phyloP scores from a whole-genome alignment of 441 rosid species.

The Omphalea diandra region DNA sequence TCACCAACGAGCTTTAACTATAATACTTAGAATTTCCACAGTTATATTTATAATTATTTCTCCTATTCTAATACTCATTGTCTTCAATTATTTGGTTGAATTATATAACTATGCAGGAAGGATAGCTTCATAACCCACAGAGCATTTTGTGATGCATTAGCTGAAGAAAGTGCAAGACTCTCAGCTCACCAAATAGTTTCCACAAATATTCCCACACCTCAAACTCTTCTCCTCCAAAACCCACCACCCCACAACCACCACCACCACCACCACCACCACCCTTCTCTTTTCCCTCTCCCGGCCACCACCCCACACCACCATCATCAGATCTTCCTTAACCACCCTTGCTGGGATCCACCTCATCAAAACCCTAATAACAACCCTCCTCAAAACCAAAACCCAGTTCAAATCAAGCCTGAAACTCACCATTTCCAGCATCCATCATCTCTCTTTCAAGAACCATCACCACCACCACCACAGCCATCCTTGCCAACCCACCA shows the following conservation, averaged over 20 bases:
- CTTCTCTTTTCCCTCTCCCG: conserved; percentile 33
- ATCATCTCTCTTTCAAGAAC: conserved; percentile 33
- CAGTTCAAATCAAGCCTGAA: conserved; percentile 41
- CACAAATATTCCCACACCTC: conserved; percentile 23
- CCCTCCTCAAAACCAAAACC: conserved; percentile 35
- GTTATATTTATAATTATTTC: too few relatives aligned
- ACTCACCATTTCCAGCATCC: conserved; percentile 34
- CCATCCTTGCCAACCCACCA: too few relatives aligned
- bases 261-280: too few relatives aligned
- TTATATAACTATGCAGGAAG: conserved; percentile 76
- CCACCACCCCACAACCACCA: too few relatives aligned
- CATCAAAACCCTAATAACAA: conserved; percentile 12
- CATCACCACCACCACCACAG: too few relatives aligned
- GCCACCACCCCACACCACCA: conserved; percentile 12
- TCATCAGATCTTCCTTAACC: conserved; percentile 26
- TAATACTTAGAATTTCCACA: too few relatives aligned
- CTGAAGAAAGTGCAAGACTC: conserved; percentile 88
- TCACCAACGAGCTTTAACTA: too few relatives aligned
- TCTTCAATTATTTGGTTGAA: too few relatives aligned
- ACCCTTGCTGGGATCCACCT: conserved; percentile 33
- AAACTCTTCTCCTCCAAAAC: conserved; percentile 22
- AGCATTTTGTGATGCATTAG: conserved; percentile 92
- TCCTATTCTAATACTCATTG: too few relatives aligned
- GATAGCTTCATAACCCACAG: conserved; percentile 96
- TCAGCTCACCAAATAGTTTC: conserved; percentile 37